Evolutionary conservation across 2,329 filamentous ascomycete species (phyloP).

Genomic region (Alternaria dauci): DNA sequence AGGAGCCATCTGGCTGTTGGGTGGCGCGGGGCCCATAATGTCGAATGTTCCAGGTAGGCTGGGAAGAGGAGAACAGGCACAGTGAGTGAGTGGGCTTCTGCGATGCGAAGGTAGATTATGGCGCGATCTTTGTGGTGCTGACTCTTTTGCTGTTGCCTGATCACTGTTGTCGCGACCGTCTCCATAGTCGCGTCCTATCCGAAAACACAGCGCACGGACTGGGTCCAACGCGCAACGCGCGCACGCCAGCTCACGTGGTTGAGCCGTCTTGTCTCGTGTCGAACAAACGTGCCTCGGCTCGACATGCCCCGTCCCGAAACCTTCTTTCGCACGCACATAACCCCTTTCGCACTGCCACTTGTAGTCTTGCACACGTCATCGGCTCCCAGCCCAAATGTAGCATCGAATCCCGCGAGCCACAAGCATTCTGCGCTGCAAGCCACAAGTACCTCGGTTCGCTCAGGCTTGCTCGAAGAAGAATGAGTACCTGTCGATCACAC

Average conservation of each 20-base stretch:
- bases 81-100: background rate
- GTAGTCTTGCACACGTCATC: background rate
- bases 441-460: slow-evolving; percentile 1
- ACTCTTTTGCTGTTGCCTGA: slow-evolving; percentile 4
- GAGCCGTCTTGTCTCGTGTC: background rate
- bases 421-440: slow-evolving; percentile 8
- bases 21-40: slow-evolving; percentile 37
- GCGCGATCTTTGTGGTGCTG: background rate
- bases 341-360: slow-evolving; percentile 4
- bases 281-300: background rate
- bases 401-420: background rate
- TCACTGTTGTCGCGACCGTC: slow-evolving; percentile 1
- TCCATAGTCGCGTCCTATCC: slow-evolving; percentile 9
- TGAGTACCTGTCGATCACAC: slow-evolving; percentile 12
- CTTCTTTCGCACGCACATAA: background rate
- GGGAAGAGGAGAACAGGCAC: background rate
- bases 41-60: background rate
- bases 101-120: background rate
- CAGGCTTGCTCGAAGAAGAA: background rate
- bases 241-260: slow-evolving; percentile 17
- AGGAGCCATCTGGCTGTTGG: slow-evolving; percentile 81
- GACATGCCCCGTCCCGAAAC: background rate
- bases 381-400: background rate
- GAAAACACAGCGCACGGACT: slow-evolving; percentile 14
- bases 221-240: slow-evolving; percentile 7